These are phyloP conservation scores for Skeletonema tropicum DNA, from an alignment of 108 stramenopile species.

Conservation along the genomic window DNA sequence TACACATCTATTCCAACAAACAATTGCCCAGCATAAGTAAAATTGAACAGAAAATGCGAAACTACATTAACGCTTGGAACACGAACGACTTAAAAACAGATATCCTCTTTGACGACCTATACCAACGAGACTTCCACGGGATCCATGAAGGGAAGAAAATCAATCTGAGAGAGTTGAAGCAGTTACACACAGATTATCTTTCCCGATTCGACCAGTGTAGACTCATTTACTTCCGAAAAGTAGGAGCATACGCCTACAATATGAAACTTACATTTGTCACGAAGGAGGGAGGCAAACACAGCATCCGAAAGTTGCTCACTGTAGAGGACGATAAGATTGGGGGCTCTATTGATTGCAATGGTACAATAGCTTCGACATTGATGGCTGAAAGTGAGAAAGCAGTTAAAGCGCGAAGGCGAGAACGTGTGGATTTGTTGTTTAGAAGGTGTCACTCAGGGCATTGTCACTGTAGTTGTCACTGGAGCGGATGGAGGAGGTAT, in stretches of 20 bases:
- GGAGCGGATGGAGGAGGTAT: no score
- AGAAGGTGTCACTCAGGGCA: no score
- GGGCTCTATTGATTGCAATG: not conserved
- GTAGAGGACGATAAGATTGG: not conserved
- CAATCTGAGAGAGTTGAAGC: conserved; percentile 8
- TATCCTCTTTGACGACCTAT: not conserved
- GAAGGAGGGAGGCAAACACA: not conserved
- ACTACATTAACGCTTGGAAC: not conserved
- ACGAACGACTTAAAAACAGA: not conserved
- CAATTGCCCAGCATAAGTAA: not conserved
- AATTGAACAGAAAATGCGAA: not conserved
- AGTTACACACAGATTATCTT: not conserved
- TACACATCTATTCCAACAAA: not conserved
- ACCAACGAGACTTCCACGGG: conserved; percentile 4
- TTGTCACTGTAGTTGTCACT: no score
- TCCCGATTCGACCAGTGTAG: not conserved
- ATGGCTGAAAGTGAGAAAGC: no score
- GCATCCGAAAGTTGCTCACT: not conserved
- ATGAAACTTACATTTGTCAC: not conserved
- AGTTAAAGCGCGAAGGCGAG: no score
- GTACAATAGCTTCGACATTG: not conserved
- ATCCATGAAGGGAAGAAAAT: conserved; percentile 12
- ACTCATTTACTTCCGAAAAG: not conserved
- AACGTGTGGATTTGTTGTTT: no score
- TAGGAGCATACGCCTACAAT: not conserved